Evolutionary conservation across 768 basidiomycete genomes (phyloP), one percentile per base, ranked within the genome.

Genomic region (Scleroderma citrinum): DNA sequence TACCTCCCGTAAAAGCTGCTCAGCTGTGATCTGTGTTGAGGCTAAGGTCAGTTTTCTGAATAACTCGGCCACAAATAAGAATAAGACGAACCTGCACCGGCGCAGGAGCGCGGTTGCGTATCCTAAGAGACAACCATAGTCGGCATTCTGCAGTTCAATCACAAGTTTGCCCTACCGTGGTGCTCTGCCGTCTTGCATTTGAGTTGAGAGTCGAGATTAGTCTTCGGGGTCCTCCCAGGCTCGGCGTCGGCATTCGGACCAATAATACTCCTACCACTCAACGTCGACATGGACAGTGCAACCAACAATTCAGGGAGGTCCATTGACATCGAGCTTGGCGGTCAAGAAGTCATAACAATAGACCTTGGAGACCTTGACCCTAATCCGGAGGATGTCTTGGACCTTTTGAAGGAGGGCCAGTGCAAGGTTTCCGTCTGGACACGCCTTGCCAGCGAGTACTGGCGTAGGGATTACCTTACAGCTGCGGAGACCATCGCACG

Each of bases 51-150:
- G 53, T 55, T 51, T 26, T 46, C 44, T 43, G 34, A 29, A 20
- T 21, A 13, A 30, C 7, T 11, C 12, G 17, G 16, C 20, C 14
- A 47, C 14, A 21, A 13, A 41, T 37, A 31, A 45, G 42, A 56
- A 26, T 29, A 47, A 49, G 46, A 66, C 80, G 54, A 45, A 89
- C 92, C 69, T 95, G 92, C 52, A 97, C 76, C 51, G 92, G 87
- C 43, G 95, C 95, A 35, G 95, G 87, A 16, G 95, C 95, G 45
- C 95, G 80, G 69, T 98, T 98, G 78, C 95, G 94, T 56, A 98
- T 92, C 49, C 88, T 90, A 48, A 14, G 48, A n/a, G 21, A 57
- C 39, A 55, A 47, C 23, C 38, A 31, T 50, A 14, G 47, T 48
- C 38, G 21, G 10, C 13, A 26, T n/a, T 10, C 24, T 7, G 10